phyloP scores from a whole-genome alignment of 257 asterid species.

The Gentiana straminea region DNA sequence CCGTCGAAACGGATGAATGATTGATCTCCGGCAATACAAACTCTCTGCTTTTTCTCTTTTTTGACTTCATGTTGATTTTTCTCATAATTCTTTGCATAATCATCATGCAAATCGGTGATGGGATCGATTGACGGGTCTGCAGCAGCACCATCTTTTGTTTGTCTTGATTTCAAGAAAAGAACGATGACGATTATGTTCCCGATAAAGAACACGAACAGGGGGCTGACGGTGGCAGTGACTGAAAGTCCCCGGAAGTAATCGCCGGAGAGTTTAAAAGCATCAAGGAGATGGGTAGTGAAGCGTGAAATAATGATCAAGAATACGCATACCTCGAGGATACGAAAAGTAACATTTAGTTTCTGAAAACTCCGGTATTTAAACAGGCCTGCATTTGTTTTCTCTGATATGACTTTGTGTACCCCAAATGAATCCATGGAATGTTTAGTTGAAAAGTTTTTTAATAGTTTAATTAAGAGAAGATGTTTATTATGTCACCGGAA shows the following conservation, averaged over 20 bases:
- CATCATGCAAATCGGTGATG: conserved; percentile 33
- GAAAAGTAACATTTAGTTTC: conserved; percentile 18
- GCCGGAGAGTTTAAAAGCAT: conserved; percentile 21
- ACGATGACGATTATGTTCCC: conserved; percentile 58
- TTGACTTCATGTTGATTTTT: conserved; percentile 11
- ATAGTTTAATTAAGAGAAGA: background rate
- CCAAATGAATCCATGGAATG: conserved; percentile 23
- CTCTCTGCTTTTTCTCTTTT: conserved; percentile 14
- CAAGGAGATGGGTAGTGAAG: conserved; percentile 25
- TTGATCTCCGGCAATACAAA: background rate
- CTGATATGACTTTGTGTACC: conserved; percentile 18
- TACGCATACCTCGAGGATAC: conserved; percentile 22
- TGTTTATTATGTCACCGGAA: conserved; percentile 5
- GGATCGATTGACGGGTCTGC: background rate
- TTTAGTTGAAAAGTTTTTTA: background rate
- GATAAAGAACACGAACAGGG: conserved; percentile 51
- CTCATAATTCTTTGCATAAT: conserved; percentile 34
- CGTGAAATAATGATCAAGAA: conserved; percentile 19
- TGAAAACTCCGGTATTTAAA: conserved; percentile 10
- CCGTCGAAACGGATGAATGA: background rate
- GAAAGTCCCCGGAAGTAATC: conserved; percentile 37
- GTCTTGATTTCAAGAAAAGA: conserved; percentile 45
- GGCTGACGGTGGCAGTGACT: conserved; percentile 25
- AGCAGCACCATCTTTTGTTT: conserved; percentile 12
- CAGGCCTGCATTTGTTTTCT: conserved; percentile 18